phyloP scores from a whole-genome alignment of 1,284 basidiomycete species.

The Pyrrhoderma noxium region DNA sequence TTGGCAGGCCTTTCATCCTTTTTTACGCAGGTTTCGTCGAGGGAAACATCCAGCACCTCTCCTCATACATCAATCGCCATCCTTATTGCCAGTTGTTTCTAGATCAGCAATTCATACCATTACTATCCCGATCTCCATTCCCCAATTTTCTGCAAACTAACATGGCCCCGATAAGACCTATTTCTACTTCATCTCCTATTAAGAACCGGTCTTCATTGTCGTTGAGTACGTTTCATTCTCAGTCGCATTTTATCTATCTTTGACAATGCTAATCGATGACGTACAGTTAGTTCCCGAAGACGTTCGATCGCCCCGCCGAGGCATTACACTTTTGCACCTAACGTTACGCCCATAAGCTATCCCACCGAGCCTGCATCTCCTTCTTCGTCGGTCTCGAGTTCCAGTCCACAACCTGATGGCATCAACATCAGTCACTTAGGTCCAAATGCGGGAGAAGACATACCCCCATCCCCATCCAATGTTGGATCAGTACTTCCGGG shows the following conservation, averaged over 20 bases:
- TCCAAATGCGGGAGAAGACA: background rate
- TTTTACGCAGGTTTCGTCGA: no score
- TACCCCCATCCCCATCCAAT: conserved; percentile 7
- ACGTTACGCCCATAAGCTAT: conserved; percentile 60
- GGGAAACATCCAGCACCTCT: no score
- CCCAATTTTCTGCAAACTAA: no score
- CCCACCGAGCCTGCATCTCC: conserved; percentile 19
- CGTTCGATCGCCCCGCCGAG: conserved; percentile 31
- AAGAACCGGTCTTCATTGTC: conserved; percentile 39
- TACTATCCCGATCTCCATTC: no score
- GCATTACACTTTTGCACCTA: conserved; percentile 61
- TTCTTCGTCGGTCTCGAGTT: background rate
- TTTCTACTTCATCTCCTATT: background rate
- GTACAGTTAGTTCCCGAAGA: conserved; percentile 11
- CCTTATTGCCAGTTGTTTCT: no score
- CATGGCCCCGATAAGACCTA: conserved; percentile 10
- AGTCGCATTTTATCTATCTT: background rate
- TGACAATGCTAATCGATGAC: background rate
- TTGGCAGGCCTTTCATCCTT: no score
- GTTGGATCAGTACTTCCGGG: conserved; percentile 1
- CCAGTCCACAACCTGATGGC: background rate
- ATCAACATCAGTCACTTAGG: background rate
- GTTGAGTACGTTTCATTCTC: conserved; percentile 29
- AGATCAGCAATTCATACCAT: no score
- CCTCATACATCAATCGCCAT: no score